A percentile compares a stretch with the other conserved stretches of the same genome.
These are phyloP conservation scores for Canavalia gladiata DNA, from an alignment of 306 rosid species.

Conservation along the genomic window DNA sequence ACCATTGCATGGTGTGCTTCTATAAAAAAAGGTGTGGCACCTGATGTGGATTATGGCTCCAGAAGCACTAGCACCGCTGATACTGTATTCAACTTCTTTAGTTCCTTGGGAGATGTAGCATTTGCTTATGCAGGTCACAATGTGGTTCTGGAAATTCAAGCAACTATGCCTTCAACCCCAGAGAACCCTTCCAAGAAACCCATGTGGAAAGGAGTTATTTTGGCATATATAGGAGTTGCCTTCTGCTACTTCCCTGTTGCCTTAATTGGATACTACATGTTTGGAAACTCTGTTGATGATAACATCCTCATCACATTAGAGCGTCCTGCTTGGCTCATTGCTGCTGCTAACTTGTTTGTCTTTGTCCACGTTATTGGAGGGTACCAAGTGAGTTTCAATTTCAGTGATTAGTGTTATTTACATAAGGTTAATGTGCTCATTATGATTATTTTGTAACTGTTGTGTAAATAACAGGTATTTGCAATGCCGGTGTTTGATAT, in stretches of 20 bases:
- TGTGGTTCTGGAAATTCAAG: conserved; percentile 91
- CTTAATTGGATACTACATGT: conserved; percentile 66
- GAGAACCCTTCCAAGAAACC: conserved; percentile 83
- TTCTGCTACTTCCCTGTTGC: conserved; percentile 88
- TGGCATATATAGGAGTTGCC: conserved; percentile 82
- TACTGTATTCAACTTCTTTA: conserved; percentile 56
- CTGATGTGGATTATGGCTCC: conserved; percentile 53
- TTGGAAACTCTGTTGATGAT: conserved; percentile 66
- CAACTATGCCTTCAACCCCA: conserved; percentile 86
- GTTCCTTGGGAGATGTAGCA: conserved; percentile 85
- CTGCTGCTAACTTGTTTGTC: conserved; percentile 76
- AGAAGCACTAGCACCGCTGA: conserved; percentile 31
- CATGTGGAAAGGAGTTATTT: conserved; percentile 85
- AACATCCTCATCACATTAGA: conserved; percentile 55
- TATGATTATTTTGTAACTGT: neutral
- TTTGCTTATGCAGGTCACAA: conserved; percentile 94
- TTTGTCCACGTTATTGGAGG: conserved; percentile 83
- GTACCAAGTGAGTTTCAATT: conserved; percentile 59
- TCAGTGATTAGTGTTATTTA: too few relatives aligned
- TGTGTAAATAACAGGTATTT: conserved; percentile 53
- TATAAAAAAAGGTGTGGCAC: conserved; percentile 50
- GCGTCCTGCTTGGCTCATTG: conserved; percentile 80
- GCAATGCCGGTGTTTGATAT: conserved; percentile 93
- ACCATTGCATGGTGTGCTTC: conserved; percentile 79
- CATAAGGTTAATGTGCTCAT: neutral